Evolutionary conservation across 2,329 filamentous ascomycete species (phyloP).

Genomic region (Xylaria sp.): DNA sequence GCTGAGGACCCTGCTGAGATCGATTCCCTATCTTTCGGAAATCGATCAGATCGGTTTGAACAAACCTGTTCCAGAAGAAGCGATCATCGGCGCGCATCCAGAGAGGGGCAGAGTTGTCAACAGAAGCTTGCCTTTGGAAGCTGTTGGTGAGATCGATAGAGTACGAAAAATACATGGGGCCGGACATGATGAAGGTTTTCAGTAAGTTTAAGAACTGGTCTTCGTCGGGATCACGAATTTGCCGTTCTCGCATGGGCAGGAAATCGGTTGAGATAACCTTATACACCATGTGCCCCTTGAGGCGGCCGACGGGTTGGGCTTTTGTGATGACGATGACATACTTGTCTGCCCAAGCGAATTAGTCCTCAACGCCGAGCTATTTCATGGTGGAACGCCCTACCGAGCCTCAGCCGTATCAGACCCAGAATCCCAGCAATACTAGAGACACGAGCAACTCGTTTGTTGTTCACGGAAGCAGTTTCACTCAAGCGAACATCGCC

Average conservation of each 20-base stretch:
- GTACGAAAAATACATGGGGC: slow-evolving; percentile 98
- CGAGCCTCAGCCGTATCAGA: slow-evolving; percentile 89
- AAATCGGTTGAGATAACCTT: slow-evolving; percentile 91
- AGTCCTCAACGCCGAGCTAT: background rate
- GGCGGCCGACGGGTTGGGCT: slow-evolving; percentile 83
- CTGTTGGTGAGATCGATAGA: slow-evolving; percentile 95
- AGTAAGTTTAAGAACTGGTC: slow-evolving; percentile 86
- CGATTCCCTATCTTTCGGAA: slow-evolving; percentile 72
- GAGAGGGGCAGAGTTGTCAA: slow-evolving; percentile 72
- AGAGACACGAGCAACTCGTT: slow-evolving; percentile 75
- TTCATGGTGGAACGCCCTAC: slow-evolving; percentile 55
- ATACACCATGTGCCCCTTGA: slow-evolving; percentile 97
- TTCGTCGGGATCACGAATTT: slow-evolving; percentile 90
- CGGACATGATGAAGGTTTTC: slow-evolving; percentile 78
- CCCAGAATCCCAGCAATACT: slow-evolving; percentile 95
- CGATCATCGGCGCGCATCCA: slow-evolving; percentile 95
- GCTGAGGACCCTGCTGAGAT: slow-evolving; percentile 71
- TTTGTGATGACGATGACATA: slow-evolving; percentile 98
- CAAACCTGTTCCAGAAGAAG: slow-evolving; percentile 98
- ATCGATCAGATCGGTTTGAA: slow-evolving; percentile 89
- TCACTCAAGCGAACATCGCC: slow-evolving; percentile 88
- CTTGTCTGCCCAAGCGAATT: slow-evolving; percentile 65
- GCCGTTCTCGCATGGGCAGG: slow-evolving; percentile 88
- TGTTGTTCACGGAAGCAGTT: slow-evolving; percentile 74
- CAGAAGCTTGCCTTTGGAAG: slow-evolving; percentile 89